A percentile compares a stretch with the other conserved stretches of the same genome.
Conservation (phyloP, 1,284 basidiomycete species). For the Ceraceosorus bombacis region DNA sequence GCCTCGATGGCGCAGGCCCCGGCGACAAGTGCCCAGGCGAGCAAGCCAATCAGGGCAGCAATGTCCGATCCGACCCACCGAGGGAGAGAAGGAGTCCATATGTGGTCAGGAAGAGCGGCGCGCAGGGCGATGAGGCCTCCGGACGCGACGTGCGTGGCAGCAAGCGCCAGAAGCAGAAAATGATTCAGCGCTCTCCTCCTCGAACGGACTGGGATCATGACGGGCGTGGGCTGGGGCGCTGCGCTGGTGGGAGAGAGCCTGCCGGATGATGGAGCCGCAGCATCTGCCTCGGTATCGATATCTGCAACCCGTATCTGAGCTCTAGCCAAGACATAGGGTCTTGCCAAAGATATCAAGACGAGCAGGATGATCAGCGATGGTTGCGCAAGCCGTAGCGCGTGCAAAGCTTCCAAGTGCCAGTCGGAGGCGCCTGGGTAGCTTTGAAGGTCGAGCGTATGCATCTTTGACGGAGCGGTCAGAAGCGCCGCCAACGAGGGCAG, state of each 20-base stretch:
- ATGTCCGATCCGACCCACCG: conserved; percentile 33
- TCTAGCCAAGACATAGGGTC: conserved; percentile 3
- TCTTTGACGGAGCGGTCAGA: no score
- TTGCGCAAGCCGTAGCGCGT: not conserved
- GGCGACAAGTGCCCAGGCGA: conserved; percentile 32
- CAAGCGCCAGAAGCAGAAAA: conserved; percentile 19
- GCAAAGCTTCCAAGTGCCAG: not conserved
- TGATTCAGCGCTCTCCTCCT: conserved; percentile 29
- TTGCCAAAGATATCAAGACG: not conserved
- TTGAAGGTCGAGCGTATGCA: no score
- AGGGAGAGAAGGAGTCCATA: conserved; percentile 33
- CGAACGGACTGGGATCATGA: conserved; percentile 35
- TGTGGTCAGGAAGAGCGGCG: conserved; percentile 35
- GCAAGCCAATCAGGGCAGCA: conserved; percentile 31
- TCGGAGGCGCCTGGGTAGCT: no score
- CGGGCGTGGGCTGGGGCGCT: conserved; percentile 29
- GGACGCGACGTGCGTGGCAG: conserved; percentile 31
- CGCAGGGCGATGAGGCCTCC: conserved; percentile 36
- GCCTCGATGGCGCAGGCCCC: conserved; percentile 31
- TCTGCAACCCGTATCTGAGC: conserved; percentile 2
- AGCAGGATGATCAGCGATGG: not conserved
- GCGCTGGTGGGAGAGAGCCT: not conserved
- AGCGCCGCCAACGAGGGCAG: no score
- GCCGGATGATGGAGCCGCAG: not conserved
- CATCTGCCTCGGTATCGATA: not conserved